A percentile compares a stretch with the other conserved stretches of the same genome.
These are phyloP conservation scores for Colletotrichum sp. DNA, from an alignment of 2,329 filamentous ascomycete genomes.

Conservation along the genomic window DNA sequence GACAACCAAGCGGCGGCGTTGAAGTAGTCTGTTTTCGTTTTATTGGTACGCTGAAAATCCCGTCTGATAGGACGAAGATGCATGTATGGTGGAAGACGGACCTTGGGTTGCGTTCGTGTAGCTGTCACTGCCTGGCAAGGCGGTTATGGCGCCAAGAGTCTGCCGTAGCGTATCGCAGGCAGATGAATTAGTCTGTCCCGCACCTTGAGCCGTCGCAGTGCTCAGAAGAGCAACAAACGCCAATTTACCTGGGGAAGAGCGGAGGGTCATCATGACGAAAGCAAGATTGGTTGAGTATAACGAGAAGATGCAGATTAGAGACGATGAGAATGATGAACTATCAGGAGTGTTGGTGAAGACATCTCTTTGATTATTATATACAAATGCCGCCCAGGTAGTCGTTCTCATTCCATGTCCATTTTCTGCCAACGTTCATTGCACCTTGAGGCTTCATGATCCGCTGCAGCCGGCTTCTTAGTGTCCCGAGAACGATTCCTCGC, in stretches of 20 bases:
- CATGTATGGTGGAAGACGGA: background rate
- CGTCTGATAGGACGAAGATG: background rate
- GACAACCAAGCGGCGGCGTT: background rate
- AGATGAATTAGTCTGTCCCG: background rate
- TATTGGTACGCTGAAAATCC: fast-evolving
- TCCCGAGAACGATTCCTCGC: background rate
- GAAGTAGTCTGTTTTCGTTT: background rate
- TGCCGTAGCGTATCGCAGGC: background rate
- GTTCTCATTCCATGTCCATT: background rate
- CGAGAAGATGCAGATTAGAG: background rate
- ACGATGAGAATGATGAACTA: background rate
- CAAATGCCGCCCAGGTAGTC: background rate
- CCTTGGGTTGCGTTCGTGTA: background rate
- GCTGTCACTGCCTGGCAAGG: background rate
- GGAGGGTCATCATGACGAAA: background rate
- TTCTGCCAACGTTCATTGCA: background rate
- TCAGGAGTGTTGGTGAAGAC: background rate
- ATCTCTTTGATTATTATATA: background rate
- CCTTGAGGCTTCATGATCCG: background rate
- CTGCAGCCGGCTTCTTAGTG: background rate
- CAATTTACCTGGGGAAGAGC: background rate
- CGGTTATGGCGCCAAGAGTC: background rate
- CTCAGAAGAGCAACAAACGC: background rate
- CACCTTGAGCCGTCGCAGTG: background rate
- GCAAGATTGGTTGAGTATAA: background rate